Percentiles rank a stretch among this genome's conserved stretches.
phyloP scores from a whole-genome alignment of 176 grass and related monocot species.

The Luzula sylvatica region DNA sequence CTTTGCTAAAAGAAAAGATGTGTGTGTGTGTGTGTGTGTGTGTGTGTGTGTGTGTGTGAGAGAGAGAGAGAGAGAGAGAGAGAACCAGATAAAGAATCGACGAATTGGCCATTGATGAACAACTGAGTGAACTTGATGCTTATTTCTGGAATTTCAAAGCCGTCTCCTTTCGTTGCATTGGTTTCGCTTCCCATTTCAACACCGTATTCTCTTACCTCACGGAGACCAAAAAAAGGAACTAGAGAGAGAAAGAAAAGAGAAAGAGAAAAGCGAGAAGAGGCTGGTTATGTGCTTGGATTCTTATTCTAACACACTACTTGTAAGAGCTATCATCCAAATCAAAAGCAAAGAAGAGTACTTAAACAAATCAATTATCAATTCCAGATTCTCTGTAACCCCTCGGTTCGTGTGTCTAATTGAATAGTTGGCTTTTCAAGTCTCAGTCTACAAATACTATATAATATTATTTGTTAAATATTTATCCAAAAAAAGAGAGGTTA shows the following conservation, averaged over 20 bases:
- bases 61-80: background rate
- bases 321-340: no score
- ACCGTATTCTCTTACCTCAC: background rate
- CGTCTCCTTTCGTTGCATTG: constrained; percentile 13
- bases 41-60: background rate
- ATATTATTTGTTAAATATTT: no score
- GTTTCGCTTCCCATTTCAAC: constrained; percentile 30
- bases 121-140: constrained; percentile 85
- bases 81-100: constrained; percentile 66
- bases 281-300: background rate
- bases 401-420: no score
- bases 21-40: background rate
- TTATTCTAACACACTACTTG: no score
- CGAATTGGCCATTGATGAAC: constrained; percentile 85
- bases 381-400: no score
- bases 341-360: background rate
- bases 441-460: no score
- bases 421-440: no score
- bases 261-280: background rate
- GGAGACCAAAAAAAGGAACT: no score
- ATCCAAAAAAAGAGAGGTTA: no score
- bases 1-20: background rate
- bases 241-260: background rate
- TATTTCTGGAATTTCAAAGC: constrained; percentile 43
- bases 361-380: background rate